A percentile compares a stretch with the other conserved stretches of the same genome.
Conservation (phyloP, 2,329 filamentous ascomycete genomes). For the Proliferodiscus dingleyae region DNA sequence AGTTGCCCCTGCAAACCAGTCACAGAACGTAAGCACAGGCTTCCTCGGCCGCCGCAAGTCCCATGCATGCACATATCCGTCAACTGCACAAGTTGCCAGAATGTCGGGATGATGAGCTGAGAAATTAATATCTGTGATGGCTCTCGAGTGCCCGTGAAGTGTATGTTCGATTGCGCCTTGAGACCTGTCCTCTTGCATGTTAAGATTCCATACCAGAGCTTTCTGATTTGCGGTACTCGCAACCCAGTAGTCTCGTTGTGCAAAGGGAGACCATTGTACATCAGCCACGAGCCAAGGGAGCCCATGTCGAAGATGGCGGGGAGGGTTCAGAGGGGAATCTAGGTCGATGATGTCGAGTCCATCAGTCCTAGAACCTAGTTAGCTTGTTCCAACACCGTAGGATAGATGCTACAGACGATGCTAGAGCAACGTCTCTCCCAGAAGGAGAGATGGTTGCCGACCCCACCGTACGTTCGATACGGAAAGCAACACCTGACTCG, state of each 20-base stretch:
- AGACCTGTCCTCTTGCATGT: constrained; percentile 61
- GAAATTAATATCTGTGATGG: constrained; percentile 96
- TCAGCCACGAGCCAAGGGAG: constrained; percentile 94
- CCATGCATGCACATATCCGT: constrained; percentile 92
- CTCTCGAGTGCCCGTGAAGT: constrained; percentile 76
- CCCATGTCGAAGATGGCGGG: constrained; percentile 78
- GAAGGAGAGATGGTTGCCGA: constrained; percentile 91
- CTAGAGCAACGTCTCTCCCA: constrained; percentile 83
- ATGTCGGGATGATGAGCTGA: constrained; percentile 87
- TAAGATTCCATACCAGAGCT: constrained; percentile 89
- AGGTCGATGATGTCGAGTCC: constrained; percentile 89
- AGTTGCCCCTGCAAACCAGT: constrained; percentile 90
- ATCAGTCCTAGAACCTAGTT: constrained; percentile 49
- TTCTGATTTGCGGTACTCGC: constrained; percentile 93
- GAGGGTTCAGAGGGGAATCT: constrained; percentile 82
- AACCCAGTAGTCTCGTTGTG: constrained; percentile 85
- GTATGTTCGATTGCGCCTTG: constrained; percentile 76
- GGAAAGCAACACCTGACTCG: constrained; percentile 76
- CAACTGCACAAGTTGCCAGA: constrained; percentile 84
- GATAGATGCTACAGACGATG: constrained; percentile 50
- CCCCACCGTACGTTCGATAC: constrained; percentile 68
- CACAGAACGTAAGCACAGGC: constrained; percentile 76
- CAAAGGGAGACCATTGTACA: constrained; percentile 95
- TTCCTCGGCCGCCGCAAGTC: constrained; percentile 71
- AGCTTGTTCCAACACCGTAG: constrained; percentile 1